Base-by-base conservation (phyloP, 805 yeast species). In the Starmerella cellae region DNA sequence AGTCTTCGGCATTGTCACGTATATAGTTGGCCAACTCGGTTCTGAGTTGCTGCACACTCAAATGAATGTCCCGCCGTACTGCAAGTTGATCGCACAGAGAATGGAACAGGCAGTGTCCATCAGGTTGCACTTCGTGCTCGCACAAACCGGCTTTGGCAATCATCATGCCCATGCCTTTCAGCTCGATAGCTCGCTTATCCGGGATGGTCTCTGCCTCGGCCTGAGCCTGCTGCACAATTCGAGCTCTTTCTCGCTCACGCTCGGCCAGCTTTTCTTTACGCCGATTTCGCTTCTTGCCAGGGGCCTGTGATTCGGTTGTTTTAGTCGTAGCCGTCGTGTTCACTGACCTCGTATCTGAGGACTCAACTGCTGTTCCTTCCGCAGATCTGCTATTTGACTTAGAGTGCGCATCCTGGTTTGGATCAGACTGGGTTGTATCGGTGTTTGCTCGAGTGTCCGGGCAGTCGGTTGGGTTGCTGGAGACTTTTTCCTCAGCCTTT, bases 61-160 rank as follows among this genome's bases (percentile, higher is more conserved):
- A 45, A 1, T 56, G 56, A 5, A 60, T 49, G 2, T 55, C 61
- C 24, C 73, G 82, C 19, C 94, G 71, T 3, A 55, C 44, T 37
- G 56, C 50, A 47, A 88, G 61, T 56, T 88, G 97, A 57, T 88
- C 95, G 19, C 77, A 67, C 17, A 88, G 70, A 0, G 95, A 79
- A 3, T 88, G 82, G 65, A 84, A 91, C 26, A 88, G 63, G 67
- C 98, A 91, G 59, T 88, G 88, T 0, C 97, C 98, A 60, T 88
- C 97, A 0, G 97, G 94, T 46, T 70, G 66, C 37, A 85, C 81
- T 50, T 85, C 94, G 47, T 68, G 61, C 49, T 78, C 76, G 18
- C 49, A 55, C n/a, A 83, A 62, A 4, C 68, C 62, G 26, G 69
- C 64, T 21, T 69, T 42, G 2, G 56, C 51, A 46, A 91, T 73